Percentiles rank a stretch among this genome's conserved stretches.
Evolutionary conservation across 73 alveolate species (phyloP).

Genomic region (Paramecium tetraurelia): DNA sequence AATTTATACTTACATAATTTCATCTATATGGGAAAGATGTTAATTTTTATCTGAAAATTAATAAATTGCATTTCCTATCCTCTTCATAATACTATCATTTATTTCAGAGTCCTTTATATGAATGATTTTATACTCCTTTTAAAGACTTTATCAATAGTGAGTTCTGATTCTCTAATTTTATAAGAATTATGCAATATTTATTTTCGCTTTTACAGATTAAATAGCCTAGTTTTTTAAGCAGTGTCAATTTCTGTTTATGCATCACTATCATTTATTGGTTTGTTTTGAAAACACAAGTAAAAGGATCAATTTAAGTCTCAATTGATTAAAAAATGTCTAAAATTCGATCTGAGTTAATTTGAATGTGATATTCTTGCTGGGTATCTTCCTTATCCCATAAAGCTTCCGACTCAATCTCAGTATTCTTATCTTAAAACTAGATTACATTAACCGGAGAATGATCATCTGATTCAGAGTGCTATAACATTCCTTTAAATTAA

Average conservation of each 20-base stretch:
- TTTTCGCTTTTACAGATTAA: background rate
- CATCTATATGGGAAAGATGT: background rate
- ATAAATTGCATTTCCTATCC: background rate
- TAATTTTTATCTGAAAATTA: background rate
- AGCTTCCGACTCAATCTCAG: background rate
- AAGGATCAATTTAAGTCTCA: background rate
- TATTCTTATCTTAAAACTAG: slow-evolving; percentile 21
- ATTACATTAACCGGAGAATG: slow-evolving; percentile 24
- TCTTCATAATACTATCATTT: background rate
- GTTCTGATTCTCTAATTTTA: background rate
- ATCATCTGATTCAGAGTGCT: background rate
- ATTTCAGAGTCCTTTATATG: background rate
- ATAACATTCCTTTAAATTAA: background rate
- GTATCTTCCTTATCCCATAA: slow-evolving; percentile 3
- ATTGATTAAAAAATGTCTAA: background rate
- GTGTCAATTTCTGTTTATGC: background rate
- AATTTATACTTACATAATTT: background rate
- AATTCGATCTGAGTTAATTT: background rate
- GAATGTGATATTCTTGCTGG: background rate
- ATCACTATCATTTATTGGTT: background rate
- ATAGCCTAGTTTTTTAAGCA: background rate
- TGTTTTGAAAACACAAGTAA: background rate
- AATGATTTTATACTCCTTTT: background rate
- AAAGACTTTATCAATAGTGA: background rate
- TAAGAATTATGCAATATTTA: background rate